These are phyloP conservation scores for Datisca glomerata DNA, from an alignment of 306 rosid species.

Conservation along the genomic window DNA sequence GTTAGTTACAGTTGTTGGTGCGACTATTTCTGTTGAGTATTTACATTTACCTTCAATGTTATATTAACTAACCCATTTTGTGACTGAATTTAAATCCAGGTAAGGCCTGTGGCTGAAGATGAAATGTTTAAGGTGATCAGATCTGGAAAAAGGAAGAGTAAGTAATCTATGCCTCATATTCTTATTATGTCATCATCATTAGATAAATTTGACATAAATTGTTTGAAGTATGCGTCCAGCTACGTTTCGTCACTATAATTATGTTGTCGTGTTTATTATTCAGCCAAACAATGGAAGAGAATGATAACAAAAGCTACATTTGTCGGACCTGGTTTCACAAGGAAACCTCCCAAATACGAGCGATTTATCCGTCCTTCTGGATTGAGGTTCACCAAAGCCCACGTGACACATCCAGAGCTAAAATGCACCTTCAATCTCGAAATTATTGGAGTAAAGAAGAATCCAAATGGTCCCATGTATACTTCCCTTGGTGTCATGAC, in stretches of 20 bases:
- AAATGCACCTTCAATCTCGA: slow-evolving; percentile 89
- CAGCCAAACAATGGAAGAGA: slow-evolving; percentile 97
- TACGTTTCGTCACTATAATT: too few species aligned
- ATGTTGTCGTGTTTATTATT: slow-evolving; percentile 10
- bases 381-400: slow-evolving; percentile 80
- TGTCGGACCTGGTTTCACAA: slow-evolving; percentile 82
- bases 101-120: slow-evolving; percentile 92
- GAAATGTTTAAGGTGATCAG: slow-evolving; percentile 92
- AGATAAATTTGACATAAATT: too few species aligned
- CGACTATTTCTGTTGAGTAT: too few species aligned
- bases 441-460: slow-evolving; percentile 87
- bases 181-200: too few species aligned
- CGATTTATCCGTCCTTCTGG: slow-evolving; percentile 86
- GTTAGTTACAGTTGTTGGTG: too few species aligned
- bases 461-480: slow-evolving; percentile 87
- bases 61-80: too few species aligned
- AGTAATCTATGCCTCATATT: slow-evolving; percentile 10
- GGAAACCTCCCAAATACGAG: slow-evolving; percentile 96
- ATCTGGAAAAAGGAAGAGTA: slow-evolving; percentile 80
- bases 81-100: too few species aligned
- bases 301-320: slow-evolving; percentile 94
- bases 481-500: slow-evolving; percentile 88
- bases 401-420: slow-evolving; percentile 90
- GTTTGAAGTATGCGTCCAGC: too few species aligned
- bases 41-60: too few species aligned